phyloP scores from a whole-genome alignment of 2,329 filamentous ascomycete genomes.

The Leptographium lundbergii region DNA sequence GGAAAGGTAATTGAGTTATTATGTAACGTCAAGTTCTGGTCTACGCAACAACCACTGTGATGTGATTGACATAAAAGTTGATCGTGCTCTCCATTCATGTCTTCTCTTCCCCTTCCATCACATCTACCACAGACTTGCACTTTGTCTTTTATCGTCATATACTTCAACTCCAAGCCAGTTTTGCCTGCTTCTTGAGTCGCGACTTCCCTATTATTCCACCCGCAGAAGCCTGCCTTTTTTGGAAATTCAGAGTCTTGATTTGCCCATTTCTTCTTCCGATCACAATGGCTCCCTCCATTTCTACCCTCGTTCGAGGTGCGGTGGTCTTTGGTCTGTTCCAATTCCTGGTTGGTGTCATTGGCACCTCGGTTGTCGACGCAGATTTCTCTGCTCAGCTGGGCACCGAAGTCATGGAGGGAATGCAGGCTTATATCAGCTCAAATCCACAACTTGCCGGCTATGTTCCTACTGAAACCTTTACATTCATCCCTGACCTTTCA shows the following conservation, averaged over 20 bases:
- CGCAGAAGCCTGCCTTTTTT: neutral
- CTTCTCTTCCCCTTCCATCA: neutral
- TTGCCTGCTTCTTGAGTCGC: neutral
- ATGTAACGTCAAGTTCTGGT: neutral
- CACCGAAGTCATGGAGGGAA: neutral
- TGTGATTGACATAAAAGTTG: neutral
- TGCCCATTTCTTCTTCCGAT: neutral
- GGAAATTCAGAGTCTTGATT: neutral
- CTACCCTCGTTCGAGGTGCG: neutral
- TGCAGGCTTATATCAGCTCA: neutral
- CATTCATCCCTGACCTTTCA: neutral
- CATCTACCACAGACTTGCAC: neutral
- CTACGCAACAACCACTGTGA: neutral
- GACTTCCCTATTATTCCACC: neutral
- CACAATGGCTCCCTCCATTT: neutral
- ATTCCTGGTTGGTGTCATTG: neutral
- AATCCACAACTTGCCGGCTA: neutral
- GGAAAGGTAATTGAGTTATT: neutral
- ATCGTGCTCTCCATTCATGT: neutral
- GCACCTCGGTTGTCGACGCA: too few species aligned
- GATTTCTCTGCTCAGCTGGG: neutral
- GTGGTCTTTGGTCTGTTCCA: neutral
- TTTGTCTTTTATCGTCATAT: neutral
- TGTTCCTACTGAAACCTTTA: neutral
- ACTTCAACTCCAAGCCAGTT: too few species aligned